Evolutionary conservation across 768 basidiomycete species (phyloP).

Genomic region (Phlegmacium glaucopus): DNA sequence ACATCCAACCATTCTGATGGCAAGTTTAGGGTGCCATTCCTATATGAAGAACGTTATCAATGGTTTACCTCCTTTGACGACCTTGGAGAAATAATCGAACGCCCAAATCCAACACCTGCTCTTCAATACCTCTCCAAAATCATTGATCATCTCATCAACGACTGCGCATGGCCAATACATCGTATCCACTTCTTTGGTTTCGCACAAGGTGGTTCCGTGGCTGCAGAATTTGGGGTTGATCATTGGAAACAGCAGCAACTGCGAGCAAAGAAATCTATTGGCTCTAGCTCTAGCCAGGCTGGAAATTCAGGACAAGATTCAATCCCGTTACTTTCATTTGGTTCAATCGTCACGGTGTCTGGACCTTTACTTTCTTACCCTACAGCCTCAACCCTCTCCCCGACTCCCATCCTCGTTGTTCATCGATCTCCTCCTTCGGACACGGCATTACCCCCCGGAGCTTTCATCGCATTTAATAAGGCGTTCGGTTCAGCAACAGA

Average conservation of each 20-base stretch:
- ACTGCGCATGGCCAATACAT: constrained; percentile 62
- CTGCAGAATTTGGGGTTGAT: constrained; percentile 58
- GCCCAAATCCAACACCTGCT: constrained; percentile 72
- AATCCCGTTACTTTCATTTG: constrained; percentile 37
- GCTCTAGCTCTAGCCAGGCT: constrained; percentile 1
- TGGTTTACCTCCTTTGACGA: constrained; percentile 85
- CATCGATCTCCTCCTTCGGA: constrained; percentile 49
- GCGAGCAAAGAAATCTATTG: constrained; percentile 12
- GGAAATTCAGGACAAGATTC: constrained; percentile 2
- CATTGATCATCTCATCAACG: constrained; percentile 51
- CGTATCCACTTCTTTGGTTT: constrained; percentile 89
- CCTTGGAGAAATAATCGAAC: constrained; percentile 67
- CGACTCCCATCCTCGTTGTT: constrained; percentile 62
- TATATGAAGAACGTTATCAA: constrained; percentile 77
- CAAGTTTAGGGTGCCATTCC: constrained; percentile 60
- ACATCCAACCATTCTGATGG: neutral
- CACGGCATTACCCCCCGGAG: constrained; percentile 39
- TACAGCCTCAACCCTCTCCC: constrained; percentile 45
- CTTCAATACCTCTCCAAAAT: constrained; percentile 53
- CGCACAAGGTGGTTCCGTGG: constrained; percentile 81
- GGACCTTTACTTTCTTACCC: constrained; percentile 82
- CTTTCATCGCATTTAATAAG: constrained; percentile 53
- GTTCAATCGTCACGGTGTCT: constrained; percentile 63
- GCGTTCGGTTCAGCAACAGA: constrained; percentile 53
- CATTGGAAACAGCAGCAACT: constrained; percentile 45